Base-by-base conservation (phyloP, 2,329 filamentous ascomycete genomes). In the Cladosporium sp. region DNA sequence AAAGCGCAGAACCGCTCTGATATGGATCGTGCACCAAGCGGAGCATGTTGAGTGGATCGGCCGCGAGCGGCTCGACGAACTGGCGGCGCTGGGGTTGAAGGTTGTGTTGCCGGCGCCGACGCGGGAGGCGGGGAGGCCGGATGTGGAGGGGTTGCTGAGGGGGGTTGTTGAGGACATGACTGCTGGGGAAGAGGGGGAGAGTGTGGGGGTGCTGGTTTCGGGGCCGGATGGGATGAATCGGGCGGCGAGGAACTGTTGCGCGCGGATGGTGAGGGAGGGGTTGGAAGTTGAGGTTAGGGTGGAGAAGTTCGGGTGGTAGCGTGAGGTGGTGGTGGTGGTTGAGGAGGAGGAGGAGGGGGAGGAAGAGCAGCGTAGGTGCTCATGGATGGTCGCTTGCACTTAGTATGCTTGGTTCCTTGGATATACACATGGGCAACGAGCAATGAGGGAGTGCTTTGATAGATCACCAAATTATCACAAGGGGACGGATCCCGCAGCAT, bases 231-330 rank as follows among this genome's bases (percentile, higher is more conserved):
- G 76, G 1, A 69, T 86, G 65, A 83, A 84, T 45, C 68, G 82
- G 32, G 70, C 72, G 49, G 79, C 82, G n/a, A 73, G 81, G 59
- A 86, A 85, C 64, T 68, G 70, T 2, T 82, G 78, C 63, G 76
- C 81, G 1, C 61, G 62, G 5, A 66, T 80, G 54, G 70, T 81
- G 9, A 65, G 68, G 49, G 58, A 69, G 7, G 82, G 82, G 0
- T 65, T 64, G 44, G 63, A 78, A 60, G 68, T 85, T 3, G 66
- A 73, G 50, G 70, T 85, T 45, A 70, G 74, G 28, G 77, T 85
- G 22, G 83, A 86, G 77, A 86, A 86, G 62, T 85, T 85, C 72
- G 82, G 82, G 1, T 86, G 83, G 83, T 86, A 43, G 33, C 2
- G 16, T 18, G 16, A 18, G 16, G 16, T 18, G 16, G 2, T 18